phyloP scores from a whole-genome alignment of 805 yeast genomes.

The Lachancea sp. region DNA sequence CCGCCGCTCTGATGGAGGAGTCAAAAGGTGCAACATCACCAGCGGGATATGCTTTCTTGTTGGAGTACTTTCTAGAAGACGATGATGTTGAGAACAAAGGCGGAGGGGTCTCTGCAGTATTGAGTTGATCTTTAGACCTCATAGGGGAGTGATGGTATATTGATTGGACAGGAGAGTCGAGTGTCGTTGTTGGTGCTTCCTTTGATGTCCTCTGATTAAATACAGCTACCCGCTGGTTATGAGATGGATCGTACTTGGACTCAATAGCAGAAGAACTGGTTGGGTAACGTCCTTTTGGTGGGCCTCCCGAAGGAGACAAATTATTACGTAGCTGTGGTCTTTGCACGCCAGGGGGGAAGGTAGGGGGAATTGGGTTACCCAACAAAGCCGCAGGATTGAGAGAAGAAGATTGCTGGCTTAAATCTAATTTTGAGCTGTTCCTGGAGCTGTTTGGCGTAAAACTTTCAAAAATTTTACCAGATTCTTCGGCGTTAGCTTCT shows the following conservation, averaged over 20 bases:
- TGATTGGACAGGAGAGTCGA: slow-evolving; percentile 4
- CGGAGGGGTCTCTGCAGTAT: slow-evolving; percentile 7
- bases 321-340: not conserved
- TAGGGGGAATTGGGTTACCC: not conserved
- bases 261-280: not conserved
- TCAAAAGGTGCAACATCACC: slow-evolving; percentile 1
- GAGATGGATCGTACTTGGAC: not conserved
- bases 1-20: not conserved
- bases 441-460: slow-evolving; percentile 67
- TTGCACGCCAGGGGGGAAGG: not conserved
- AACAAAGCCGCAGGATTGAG: slow-evolving; percentile 10
- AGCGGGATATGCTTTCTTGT: not conserved
- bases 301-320: not conserved
- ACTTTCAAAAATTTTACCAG: slow-evolving; percentile 59
- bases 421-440: slow-evolving; percentile 39
- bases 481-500: slow-evolving; percentile 32
- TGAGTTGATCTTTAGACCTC: not conserved
- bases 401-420: slow-evolving; percentile 15
- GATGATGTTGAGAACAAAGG: slow-evolving; percentile 5
- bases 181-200: not conserved
- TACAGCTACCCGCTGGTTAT: slow-evolving; percentile 1
- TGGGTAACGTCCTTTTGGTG: not conserved
- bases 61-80: slow-evolving; percentile 3
- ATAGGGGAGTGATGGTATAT: not conserved
- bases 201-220: not conserved